A percentile compares a stretch with the other conserved stretches of the same genome.
These are phyloP conservation scores for Podaxis mareebaensis DNA, from an alignment of 768 basidiomycete genomes.

Conservation along the genomic window DNA sequence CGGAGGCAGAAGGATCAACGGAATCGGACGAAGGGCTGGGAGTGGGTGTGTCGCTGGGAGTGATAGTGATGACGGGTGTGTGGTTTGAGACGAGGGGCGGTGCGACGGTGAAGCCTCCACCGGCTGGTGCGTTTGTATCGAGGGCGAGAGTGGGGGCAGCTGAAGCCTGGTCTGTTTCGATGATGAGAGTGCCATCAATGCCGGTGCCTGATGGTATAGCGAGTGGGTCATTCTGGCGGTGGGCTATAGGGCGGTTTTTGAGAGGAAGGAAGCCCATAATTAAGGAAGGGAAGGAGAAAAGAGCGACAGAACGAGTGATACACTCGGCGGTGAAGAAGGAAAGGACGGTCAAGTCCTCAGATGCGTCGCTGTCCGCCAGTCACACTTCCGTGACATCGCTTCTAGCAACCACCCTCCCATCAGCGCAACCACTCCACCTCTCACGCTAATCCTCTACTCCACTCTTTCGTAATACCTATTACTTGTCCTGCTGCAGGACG, in stretches of 20 bases:
- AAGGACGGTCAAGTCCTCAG: not conserved
- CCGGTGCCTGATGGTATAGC: slow-evolving; percentile 18
- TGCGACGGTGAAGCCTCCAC: not conserved
- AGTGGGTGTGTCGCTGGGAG: slow-evolving; percentile 7
- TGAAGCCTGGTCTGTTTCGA: slow-evolving; percentile 4
- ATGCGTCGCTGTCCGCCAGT: not conserved
- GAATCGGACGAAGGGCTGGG: slow-evolving; percentile 9
- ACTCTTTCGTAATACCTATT: not conserved
- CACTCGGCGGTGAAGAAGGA: not conserved
- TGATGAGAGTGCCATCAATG: slow-evolving; percentile 22
- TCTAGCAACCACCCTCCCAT: slow-evolving; percentile 6
- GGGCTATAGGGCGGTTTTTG: not conserved
- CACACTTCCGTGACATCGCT: slow-evolving; percentile 4
- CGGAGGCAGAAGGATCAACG: slow-evolving; percentile 11
- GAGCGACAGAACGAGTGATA: slow-evolving; percentile 8
- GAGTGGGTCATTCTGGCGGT: slow-evolving; percentile 17
- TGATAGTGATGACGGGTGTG: slow-evolving; percentile 7
- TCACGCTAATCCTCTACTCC: not conserved
- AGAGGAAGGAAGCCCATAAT: slow-evolving; percentile 5
- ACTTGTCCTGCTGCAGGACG: no score
- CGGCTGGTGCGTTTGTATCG: not conserved
- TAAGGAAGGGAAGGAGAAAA: slow-evolving; percentile 3
- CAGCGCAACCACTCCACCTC: slow-evolving; percentile 5
- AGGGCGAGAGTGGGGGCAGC: not conserved
- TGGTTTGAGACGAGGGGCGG: not conserved